Conservation (phyloP, 75 land plant species). For the Sequoiadendron giganteum region DNA sequence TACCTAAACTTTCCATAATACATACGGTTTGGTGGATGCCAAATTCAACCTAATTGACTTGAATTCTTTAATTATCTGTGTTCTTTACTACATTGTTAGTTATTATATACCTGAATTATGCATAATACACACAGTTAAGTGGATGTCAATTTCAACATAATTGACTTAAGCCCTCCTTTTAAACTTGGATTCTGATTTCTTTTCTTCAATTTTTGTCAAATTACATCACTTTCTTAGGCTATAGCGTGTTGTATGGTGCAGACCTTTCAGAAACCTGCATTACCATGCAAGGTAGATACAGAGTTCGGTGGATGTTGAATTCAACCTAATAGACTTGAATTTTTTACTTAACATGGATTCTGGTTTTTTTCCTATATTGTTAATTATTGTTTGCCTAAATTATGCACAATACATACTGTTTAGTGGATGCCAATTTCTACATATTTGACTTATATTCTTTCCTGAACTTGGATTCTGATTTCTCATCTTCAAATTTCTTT, state of each 20-base stretch:
- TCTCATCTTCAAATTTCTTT: neutral
- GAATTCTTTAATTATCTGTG: no score
- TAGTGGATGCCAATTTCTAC: neutral
- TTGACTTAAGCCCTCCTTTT: no score
- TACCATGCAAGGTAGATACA: neutral
- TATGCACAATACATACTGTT: neutral
- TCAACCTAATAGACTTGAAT: no score
- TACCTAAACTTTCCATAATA: neutral
- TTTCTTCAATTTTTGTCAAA: no score
- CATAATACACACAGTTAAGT: no score
- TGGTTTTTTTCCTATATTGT: neutral
- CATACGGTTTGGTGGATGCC: neutral
- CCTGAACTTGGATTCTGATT: neutral
- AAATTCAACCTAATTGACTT: neutral
- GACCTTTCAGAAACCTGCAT: neutral
- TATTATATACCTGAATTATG: no score
- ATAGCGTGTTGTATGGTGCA: neutral
- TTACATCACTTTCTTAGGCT: no score
- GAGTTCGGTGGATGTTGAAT: neutral
- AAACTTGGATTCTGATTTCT: no score
- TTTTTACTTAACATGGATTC: no score
- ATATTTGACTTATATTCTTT: neutral
- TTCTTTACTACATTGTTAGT: no score
- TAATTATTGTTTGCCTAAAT: neutral
- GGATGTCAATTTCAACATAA: no score